These are phyloP conservation scores for Naganishia randhawae DNA, from an alignment of 768 basidiomycete genomes.

Conservation along the genomic window DNA sequence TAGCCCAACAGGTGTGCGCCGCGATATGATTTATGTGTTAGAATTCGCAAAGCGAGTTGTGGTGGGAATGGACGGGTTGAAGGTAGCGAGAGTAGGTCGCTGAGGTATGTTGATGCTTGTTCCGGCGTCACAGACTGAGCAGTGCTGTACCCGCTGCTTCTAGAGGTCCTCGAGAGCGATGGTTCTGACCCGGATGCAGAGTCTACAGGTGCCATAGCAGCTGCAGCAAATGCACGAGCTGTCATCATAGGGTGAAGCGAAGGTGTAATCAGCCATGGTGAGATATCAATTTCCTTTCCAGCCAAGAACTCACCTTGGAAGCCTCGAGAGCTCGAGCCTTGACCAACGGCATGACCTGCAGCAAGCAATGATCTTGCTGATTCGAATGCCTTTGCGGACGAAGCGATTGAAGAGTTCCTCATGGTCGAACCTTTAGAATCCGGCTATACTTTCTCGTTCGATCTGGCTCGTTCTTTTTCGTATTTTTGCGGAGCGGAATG, in stretches of 20 bases:
- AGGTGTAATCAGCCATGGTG: not conserved
- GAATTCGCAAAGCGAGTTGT: slow-evolving; percentile 43
- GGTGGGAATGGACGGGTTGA: slow-evolving; percentile 40
- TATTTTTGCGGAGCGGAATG: not conserved
- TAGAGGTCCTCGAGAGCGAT: not conserved
- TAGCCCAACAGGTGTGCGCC: slow-evolving; percentile 40
- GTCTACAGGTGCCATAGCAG: not conserved
- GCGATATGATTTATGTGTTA: slow-evolving; percentile 50
- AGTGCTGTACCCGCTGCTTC: not conserved
- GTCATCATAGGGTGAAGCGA: not conserved
- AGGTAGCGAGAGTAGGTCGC: slow-evolving; percentile 41
- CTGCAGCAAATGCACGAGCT: slow-evolving; percentile 12
- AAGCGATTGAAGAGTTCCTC: slow-evolving; percentile 18
- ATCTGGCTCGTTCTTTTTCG: not conserved
- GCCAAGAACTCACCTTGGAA: not conserved
- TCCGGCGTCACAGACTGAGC: slow-evolving; percentile 33
- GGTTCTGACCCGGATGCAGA: not conserved
- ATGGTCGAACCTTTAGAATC: not conserved
- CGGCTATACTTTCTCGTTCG: not conserved
- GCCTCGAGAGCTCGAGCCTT: not conserved
- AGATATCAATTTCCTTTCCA: not conserved
- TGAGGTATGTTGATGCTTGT: slow-evolving; percentile 40
- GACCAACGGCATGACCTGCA: not conserved
- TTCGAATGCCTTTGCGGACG: not conserved
- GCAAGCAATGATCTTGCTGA: not conserved